A percentile compares a stretch with the other conserved stretches of the same genome.
Evolutionary conservation across 345 rosid species (phyloP).

Genomic region (Cardiospermum halicacabum): DNA sequence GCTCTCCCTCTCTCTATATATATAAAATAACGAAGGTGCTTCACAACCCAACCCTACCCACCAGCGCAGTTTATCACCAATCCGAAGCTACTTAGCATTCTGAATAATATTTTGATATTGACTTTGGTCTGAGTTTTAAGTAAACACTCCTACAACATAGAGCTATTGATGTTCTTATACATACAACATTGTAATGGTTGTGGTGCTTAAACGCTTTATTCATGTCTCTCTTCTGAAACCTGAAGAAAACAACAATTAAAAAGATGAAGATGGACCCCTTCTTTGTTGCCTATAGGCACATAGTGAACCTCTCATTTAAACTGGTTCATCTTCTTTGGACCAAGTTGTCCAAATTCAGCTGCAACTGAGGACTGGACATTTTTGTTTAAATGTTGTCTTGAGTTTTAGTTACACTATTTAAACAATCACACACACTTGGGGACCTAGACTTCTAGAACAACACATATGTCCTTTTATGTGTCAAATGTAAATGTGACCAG

Average conservation of each 20-base stretch:
- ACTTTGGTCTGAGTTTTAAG: constrained; percentile 93
- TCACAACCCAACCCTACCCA: too few relatives aligned
- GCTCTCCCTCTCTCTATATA: too few relatives aligned
- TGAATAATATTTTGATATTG: constrained; percentile 33
- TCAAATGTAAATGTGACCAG: neutral
- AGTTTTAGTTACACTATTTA: neutral
- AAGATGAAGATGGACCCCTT: constrained; percentile 68
- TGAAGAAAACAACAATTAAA: neutral
- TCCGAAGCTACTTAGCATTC: constrained; percentile 13
- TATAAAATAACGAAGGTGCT: too few relatives aligned
- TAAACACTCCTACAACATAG: constrained; percentile 93
- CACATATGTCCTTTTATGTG: neutral
- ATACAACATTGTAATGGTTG: neutral
- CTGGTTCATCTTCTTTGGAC: neutral
- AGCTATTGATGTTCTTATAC: constrained; percentile 54
- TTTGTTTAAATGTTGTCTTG: neutral
- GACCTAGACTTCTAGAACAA: neutral
- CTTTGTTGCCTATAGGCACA: constrained; percentile 77
- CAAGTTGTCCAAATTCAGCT: too few relatives aligned
- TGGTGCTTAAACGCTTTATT: neutral
- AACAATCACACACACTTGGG: neutral
- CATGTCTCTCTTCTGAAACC: neutral
- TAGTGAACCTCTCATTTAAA: constrained; percentile 38
- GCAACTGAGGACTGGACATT: too few relatives aligned
- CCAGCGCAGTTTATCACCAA: too few relatives aligned